Evolutionary conservation across 2,329 filamentous ascomycete genomes (phyloP).

Genomic region (Penicillium nordicum): DNA sequence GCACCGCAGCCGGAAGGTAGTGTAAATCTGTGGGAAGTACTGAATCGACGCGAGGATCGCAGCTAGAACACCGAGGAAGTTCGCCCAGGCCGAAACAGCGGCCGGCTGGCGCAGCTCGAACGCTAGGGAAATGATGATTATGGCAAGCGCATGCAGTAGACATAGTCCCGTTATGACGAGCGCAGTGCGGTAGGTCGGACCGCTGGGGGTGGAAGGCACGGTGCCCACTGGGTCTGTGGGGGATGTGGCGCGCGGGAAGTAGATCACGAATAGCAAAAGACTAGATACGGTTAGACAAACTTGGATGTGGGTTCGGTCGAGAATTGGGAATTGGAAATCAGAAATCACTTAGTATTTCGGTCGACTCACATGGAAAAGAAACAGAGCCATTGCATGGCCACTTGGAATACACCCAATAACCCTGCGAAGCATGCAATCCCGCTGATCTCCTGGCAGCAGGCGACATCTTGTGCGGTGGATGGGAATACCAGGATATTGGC

Average conservation of each 20-base stretch:
- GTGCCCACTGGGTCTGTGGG: constrained; percentile 43
- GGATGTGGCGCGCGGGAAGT: constrained; percentile 69
- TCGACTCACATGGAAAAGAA: constrained; percentile 79
- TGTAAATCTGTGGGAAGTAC: constrained; percentile 93
- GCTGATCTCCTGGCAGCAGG: constrained; percentile 79
- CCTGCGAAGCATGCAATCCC: constrained; percentile 81
- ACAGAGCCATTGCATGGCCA: constrained; percentile 87
- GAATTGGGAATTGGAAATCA: neutral
- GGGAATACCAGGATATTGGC: constrained; percentile 88
- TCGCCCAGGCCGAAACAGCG: constrained; percentile 74
- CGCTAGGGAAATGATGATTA: constrained; percentile 61
- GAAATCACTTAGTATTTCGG: neutral
- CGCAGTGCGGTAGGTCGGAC: constrained; percentile 73
- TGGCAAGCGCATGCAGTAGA: constrained; percentile 69
- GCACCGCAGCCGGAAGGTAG: constrained; percentile 78
- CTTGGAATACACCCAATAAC: constrained; percentile 82
- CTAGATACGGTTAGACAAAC: constrained; percentile 46
- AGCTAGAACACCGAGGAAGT: constrained; percentile 75
- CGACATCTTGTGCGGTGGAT: constrained; percentile 76
- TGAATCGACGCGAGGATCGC: constrained; percentile 78
- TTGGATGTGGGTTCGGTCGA: neutral
- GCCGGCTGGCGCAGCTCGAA: constrained; percentile 62
- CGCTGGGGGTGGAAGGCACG: constrained; percentile 41
- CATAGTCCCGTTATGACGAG: constrained; percentile 69
- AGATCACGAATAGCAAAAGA: constrained; percentile 88